phyloP scores from a whole-genome alignment of 2,329 filamentous ascomycete species.

The Aspergillus amoenus region DNA sequence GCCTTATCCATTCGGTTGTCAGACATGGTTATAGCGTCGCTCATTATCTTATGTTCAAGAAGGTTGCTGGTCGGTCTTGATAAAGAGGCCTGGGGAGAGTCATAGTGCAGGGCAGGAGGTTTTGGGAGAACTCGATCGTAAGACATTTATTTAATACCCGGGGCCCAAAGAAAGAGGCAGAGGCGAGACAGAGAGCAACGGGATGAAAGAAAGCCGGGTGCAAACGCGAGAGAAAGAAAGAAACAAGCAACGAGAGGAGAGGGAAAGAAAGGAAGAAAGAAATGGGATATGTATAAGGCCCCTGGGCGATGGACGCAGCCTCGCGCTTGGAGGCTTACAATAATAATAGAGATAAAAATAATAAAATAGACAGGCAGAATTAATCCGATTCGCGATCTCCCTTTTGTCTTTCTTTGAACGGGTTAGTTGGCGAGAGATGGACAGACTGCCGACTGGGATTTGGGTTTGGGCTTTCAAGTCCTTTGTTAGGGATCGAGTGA shows the following conservation, averaged over 20 bases:
- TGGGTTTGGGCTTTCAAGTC: constrained; percentile 10
- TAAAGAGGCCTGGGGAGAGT: constrained; percentile 32
- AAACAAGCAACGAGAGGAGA: constrained; percentile 12
- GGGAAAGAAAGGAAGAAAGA: constrained; percentile 12
- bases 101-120: constrained; percentile 43
- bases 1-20: constrained; percentile 19
- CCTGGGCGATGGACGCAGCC: neutral
- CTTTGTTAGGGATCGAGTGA: constrained; percentile 5
- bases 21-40: constrained; percentile 26
- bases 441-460: neutral
- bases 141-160: constrained; percentile 47
- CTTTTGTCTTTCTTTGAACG: constrained; percentile 7
- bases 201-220: constrained; percentile 13
- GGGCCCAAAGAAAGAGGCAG: neutral
- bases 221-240: constrained; percentile 10
- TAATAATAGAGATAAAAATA: constrained; percentile 7
- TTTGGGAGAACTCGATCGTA: constrained; percentile 50
- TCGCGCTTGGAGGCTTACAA: neutral
- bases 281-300: neutral
- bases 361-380: constrained; percentile 9
- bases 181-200: constrained; percentile 14
- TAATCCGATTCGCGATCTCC: constrained; percentile 1
- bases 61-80: constrained; percentile 36
- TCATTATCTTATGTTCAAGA: constrained; percentile 45
- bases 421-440: neutral